These are phyloP conservation scores for Nigrospora osmanthi DNA, from an alignment of 2,329 filamentous ascomycete genomes.

Conservation along the genomic window DNA sequence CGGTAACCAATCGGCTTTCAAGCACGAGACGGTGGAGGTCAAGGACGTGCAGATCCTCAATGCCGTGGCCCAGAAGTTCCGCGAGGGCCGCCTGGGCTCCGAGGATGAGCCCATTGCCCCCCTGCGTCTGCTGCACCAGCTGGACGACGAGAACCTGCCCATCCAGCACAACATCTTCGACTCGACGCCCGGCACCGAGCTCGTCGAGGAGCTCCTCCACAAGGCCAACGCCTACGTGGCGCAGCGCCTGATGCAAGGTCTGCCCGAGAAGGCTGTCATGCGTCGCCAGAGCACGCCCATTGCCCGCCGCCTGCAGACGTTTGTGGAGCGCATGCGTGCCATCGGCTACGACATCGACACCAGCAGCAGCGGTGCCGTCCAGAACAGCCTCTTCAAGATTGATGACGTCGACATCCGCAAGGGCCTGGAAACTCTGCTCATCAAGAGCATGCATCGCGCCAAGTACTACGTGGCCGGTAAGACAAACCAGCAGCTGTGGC, in stretches of 20 bases:
- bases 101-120: slow-evolving; percentile 74
- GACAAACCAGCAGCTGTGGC: slow-evolving; percentile 66
- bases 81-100: slow-evolving; percentile 76
- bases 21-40: slow-evolving; percentile 56
- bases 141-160: slow-evolving; percentile 96
- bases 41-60: slow-evolving; percentile 78
- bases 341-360: slow-evolving; percentile 87
- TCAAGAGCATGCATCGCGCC: slow-evolving; percentile 93
- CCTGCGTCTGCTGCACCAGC: slow-evolving; percentile 81
- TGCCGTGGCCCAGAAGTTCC: slow-evolving; percentile 80
- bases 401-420: slow-evolving; percentile 84
- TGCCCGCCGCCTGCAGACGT: slow-evolving; percentile 78
- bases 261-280: slow-evolving; percentile 89
- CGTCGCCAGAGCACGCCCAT: slow-evolving; percentile 82
- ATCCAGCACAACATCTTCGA: slow-evolving; percentile 96
- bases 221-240: slow-evolving; percentile 88
- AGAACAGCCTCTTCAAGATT: slow-evolving; percentile 92
- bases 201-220: slow-evolving; percentile 91
- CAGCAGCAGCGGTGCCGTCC: slow-evolving; percentile 80
- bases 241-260: slow-evolving; percentile 66
- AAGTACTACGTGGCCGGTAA: slow-evolving; percentile 90
- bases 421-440: slow-evolving; percentile 92
- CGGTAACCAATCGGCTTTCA: slow-evolving; percentile 51
- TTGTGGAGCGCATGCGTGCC: slow-evolving; percentile 86
- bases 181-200: slow-evolving; percentile 78